phyloP scores from a whole-genome alignment of 2,329 filamentous ascomycete species.

The Pseudogymnoascus sp. region DNA sequence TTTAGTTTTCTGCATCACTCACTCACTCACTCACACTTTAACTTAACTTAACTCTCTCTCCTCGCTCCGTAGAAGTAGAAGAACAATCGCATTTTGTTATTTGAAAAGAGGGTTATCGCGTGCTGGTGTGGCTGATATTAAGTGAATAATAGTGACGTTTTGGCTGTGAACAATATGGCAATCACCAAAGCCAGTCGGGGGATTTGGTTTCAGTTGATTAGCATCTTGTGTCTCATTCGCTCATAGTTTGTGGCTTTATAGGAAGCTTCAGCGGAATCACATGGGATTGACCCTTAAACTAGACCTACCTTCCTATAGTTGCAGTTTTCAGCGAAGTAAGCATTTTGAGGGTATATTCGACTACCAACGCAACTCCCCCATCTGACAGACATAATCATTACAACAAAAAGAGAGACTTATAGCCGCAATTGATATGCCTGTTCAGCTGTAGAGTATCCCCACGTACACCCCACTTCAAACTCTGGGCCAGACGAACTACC shows the following conservation, averaged over 20 bases:
- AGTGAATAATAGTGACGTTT: not conserved
- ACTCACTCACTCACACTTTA: not conserved
- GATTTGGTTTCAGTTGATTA: not conserved
- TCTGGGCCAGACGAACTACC: not conserved
- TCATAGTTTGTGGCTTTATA: not conserved
- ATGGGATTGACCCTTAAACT: not conserved
- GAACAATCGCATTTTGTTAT: not conserved
- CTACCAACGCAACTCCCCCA: not conserved
- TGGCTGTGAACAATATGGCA: not conserved
- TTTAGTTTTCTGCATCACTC: conserved; percentile 4
- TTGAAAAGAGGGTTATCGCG: not conserved
- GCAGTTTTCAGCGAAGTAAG: not conserved
- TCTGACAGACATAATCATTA: not conserved
- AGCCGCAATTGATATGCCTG: not conserved
- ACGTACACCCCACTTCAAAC: not conserved
- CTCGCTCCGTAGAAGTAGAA: conserved; percentile 6
- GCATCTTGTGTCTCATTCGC: not conserved
- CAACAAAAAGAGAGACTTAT: not conserved
- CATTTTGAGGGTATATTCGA: not conserved
- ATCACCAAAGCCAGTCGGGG: not conserved
- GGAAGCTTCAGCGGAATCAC: not conserved
- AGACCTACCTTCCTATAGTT: not conserved
- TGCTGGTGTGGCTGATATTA: not conserved
- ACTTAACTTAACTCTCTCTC: not conserved
- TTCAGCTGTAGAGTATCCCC: not conserved